Percentiles rank a stretch among this genome's conserved stretches.
These are phyloP conservation scores for Calonectria hongkongensis DNA, from an alignment of 2,329 filamentous ascomycete genomes.

Conservation along the genomic window DNA sequence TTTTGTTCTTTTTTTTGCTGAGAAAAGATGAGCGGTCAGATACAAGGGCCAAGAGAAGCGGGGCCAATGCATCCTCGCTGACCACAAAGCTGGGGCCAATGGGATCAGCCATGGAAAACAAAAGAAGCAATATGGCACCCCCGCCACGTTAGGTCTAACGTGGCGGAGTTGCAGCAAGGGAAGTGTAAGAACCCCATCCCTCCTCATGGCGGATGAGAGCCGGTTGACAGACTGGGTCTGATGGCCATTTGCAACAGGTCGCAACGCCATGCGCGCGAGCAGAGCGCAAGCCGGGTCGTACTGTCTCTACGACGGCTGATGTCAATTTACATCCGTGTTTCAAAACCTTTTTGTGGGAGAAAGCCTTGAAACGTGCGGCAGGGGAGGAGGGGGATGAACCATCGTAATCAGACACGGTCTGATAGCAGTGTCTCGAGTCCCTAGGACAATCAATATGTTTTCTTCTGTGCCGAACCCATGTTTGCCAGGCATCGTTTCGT, in stretches of 20 bases:
- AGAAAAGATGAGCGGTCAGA: constrained; percentile 42
- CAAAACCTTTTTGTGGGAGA: constrained; percentile 4
- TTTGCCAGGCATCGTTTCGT: constrained; percentile 10
- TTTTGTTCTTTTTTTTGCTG: background rate
- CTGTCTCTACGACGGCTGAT: background rate
- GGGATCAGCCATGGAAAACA: constrained; percentile 39
- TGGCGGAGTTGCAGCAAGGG: constrained; percentile 41
- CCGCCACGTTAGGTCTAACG: constrained; percentile 41
- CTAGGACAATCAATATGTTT: constrained; percentile 21
- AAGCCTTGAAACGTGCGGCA: constrained; percentile 36
- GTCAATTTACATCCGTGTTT: constrained; percentile 25
- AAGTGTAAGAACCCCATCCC: constrained; percentile 27
- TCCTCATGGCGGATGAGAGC: constrained; percentile 12
- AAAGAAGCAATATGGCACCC: constrained; percentile 56
- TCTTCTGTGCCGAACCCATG: background rate
- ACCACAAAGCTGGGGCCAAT: constrained; percentile 47
- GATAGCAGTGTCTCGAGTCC: constrained; percentile 36
- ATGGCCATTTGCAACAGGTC: background rate
- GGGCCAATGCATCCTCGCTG: constrained; percentile 40
- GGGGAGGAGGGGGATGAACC: constrained; percentile 10
- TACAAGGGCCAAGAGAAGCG: constrained; percentile 39
- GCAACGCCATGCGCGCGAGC: background rate
- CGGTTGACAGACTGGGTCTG: background rate
- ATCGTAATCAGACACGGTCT: constrained; percentile 38
- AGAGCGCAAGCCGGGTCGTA: background rate